These are phyloP conservation scores for Rhododendron molle DNA, from an alignment of 148 eudicot species.

Conservation along the genomic window DNA sequence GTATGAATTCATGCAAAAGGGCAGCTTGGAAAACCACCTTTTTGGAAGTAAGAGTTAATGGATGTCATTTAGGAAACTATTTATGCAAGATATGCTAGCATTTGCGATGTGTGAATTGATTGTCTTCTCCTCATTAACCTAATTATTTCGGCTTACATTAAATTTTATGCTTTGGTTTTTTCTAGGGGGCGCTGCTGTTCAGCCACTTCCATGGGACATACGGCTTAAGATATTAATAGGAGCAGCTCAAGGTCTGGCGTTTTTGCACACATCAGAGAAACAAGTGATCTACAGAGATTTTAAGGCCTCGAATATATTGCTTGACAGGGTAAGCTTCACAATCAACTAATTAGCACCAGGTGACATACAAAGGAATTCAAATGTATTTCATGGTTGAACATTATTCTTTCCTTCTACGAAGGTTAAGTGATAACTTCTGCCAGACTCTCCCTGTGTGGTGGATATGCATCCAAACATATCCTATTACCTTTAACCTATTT, in stretches of 20 bases:
- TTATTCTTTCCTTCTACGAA: background rate
- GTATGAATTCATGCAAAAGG: constrained; percentile 75
- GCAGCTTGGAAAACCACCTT: constrained; percentile 81
- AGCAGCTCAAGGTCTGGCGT: constrained; percentile 75
- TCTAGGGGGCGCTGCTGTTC: constrained; percentile 63
- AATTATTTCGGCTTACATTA: background rate
- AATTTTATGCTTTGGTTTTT: background rate
- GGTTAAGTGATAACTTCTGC: background rate
- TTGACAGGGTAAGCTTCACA: constrained; percentile 55
- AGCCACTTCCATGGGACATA: constrained; percentile 76
- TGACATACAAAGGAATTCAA: constrained; percentile 4
- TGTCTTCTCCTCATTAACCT: background rate
- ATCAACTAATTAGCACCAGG: background rate
- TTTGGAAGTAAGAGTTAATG: constrained; percentile 59
- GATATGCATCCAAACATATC: background rate
- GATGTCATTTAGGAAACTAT: background rate
- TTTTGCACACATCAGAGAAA: constrained; percentile 58
- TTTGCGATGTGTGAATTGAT: background rate
- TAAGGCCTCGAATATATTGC: constrained; percentile 78
- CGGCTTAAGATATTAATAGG: constrained; percentile 72
- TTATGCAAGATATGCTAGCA: background rate
- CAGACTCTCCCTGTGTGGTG: background rate
- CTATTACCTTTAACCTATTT: background rate
- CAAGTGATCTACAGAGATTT: constrained; percentile 71
- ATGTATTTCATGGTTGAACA: constrained; percentile 1